Evolutionary conservation across 306 rosid genomes (phyloP).

Genomic region (Sicyos edulis): DNA sequence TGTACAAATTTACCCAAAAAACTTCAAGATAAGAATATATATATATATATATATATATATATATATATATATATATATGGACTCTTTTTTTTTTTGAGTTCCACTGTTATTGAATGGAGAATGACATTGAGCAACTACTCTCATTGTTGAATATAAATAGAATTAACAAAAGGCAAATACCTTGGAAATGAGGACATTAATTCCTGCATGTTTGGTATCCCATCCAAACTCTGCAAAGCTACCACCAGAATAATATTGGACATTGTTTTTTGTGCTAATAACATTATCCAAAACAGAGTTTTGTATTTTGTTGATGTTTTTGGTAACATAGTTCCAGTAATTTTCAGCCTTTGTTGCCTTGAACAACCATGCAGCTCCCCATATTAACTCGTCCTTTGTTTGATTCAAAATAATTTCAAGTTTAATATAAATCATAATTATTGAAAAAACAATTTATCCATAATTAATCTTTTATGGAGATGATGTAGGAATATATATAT

Average conservation of each 20-base stretch:
- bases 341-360: constrained; percentile 42
- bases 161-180: constrained; percentile 19
- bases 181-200: constrained; percentile 56
- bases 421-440: neutral
- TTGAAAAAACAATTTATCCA: neutral
- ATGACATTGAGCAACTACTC: too few species aligned
- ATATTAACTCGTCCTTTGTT: constrained; percentile 47
- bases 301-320: constrained; percentile 34
- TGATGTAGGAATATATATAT: neutral
- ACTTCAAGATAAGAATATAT: too few species aligned
- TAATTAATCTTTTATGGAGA: neutral
- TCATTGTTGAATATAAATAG: too few species aligned
- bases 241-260: neutral
- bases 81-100: too few species aligned
- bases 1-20: too few species aligned
- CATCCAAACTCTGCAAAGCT: constrained; percentile 47
- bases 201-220: constrained; percentile 69
- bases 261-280: neutral
- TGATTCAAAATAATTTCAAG: neutral
- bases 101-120: too few species aligned
- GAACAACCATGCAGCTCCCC: constrained; percentile 73
- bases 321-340: constrained; percentile 44
- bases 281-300: neutral
- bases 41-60: too few species aligned
- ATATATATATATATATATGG: too few species aligned